Percentiles rank a stretch among this genome's conserved stretches.
Evolutionary conservation across 176 grass and related monocot species (phyloP).

Genomic region (Secale cereale): DNA sequence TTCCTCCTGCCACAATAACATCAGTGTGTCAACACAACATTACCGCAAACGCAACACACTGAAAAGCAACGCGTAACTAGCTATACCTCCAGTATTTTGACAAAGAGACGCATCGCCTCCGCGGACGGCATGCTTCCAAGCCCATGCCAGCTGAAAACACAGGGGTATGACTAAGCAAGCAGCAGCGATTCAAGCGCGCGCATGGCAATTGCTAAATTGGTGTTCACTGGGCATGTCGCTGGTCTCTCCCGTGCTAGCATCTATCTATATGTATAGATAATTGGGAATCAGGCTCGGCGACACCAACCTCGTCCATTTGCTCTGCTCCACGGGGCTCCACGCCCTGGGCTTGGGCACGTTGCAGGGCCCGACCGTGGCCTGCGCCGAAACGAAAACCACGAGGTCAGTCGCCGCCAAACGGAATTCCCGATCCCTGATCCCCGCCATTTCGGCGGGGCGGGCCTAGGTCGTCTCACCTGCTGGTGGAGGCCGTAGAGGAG

Average conservation of each 20-base stretch:
- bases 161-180: slow-evolving; percentile 7
- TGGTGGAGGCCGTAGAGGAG: slow-evolving; percentile 93
- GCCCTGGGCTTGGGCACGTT: slow-evolving; percentile 77
- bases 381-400: background rate
- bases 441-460: background rate
- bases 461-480: slow-evolving; percentile 45
- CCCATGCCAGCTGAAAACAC: slow-evolving; percentile 79
- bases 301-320: slow-evolving; percentile 92
- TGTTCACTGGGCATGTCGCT: background rate
- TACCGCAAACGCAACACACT: background rate
- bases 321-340: slow-evolving; percentile 90
- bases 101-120: slow-evolving; percentile 97
- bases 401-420: background rate
- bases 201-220: background rate
- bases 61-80: slow-evolving; percentile 1
- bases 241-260: background rate
- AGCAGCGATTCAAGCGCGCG: background rate
- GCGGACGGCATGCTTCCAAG: slow-evolving; percentile 82
- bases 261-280: background rate
- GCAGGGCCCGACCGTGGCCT: slow-evolving; percentile 88
- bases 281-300: background rate
- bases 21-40: slow-evolving; percentile 10
- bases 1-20: slow-evolving; percentile 66
- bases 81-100: slow-evolving; percentile 97
- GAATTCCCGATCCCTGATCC: slow-evolving; percentile 12